Evolutionary conservation across 1,284 basidiomycete species (phyloP).

Genomic region (Coniophora puteana): DNA sequence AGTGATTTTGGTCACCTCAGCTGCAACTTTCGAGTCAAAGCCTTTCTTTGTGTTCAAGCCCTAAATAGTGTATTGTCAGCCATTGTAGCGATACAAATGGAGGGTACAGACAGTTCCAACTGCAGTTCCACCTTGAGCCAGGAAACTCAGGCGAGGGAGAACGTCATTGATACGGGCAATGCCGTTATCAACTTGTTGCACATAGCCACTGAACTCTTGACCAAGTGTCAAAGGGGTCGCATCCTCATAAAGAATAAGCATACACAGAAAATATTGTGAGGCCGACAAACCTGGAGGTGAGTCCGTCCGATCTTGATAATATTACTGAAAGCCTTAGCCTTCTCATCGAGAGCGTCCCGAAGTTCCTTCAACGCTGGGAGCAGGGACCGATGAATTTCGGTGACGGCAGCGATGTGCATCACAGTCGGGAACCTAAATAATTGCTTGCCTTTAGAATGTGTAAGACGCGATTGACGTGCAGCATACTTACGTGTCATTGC

Average conservation of each 20-base stretch:
- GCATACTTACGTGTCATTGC: conserved; percentile 88
- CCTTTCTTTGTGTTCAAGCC: conserved; percentile 97
- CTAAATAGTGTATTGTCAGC: conserved; percentile 34
- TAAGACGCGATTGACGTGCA: background rate
- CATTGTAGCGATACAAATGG: conserved; percentile 1
- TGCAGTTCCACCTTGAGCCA: conserved; percentile 98
- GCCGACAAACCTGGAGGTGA: conserved; percentile 72
- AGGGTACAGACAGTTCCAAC: conserved; percentile 82
- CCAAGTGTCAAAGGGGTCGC: conserved; percentile 97
- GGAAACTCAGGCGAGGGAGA: conserved; percentile 83
- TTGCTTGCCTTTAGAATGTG: conserved; percentile 1
- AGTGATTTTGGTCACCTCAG: conserved; percentile 90
- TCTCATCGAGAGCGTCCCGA: conserved; percentile 79
- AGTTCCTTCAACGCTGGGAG: conserved; percentile 87
- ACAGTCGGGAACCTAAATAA: conserved; percentile 90
- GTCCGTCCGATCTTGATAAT: conserved; percentile 99
- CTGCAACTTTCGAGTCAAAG: conserved; percentile 93
- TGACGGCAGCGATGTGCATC: conserved; percentile 97
- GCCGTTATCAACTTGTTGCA: conserved; percentile 90
- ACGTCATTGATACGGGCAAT: conserved; percentile 84
- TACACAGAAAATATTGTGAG: background rate
- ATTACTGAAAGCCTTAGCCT: conserved; percentile 77
- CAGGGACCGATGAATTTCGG: conserved; percentile 79
- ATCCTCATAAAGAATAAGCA: conserved; percentile 52
- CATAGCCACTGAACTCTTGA: conserved; percentile 99